Evolutionary conservation across 345 rosid genomes (phyloP), one percentile per base, ranked within the genome.

Genomic region (Eucalyptus melliodora): DNA sequence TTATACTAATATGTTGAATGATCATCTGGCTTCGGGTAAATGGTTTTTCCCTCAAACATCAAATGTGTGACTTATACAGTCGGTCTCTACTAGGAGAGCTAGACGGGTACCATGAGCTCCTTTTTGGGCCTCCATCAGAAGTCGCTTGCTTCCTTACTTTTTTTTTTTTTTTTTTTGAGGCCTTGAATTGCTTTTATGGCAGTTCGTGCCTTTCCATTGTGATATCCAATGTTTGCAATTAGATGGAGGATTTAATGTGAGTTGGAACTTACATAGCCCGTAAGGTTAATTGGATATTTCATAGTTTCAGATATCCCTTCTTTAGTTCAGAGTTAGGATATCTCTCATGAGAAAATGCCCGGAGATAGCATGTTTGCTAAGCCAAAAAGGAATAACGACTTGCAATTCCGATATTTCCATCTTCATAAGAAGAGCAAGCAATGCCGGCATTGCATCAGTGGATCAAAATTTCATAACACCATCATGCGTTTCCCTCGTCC

Each of bases 21-120:
- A 26, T 88, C 37, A 30, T 55, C 67, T 86, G 37, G 86, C 89
- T 89, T 90, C 93, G 96, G 95, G 96, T 94, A 93, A 16, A 45
- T n/a, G 50, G 10, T 6, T 6, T n/a, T 11, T 50, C 72, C 72
- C n/a, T 24, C 59, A 11, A 40, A 40, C 44, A 24, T 42, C 82
- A 53, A 55, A 27, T 10, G 31, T 27, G 67, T 60, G 31, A 60
- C 31, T 55, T 34, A 10, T 60, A 87, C 26, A 9, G 47, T 30
- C 24, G 42, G 1, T 21, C 42, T 83, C 16, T 16, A 13, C 27
- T 26, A 42, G 17, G 87, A 30, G 37, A 47, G 3, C 6, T 34
- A 27, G 31, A 0, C 31, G 1, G 9, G 31, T 47, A 44, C 31
- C 51, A 1, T 23, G 24, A 37, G 50, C 50, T 42, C 86, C 50